phyloP scores from a whole-genome alignment of 2,329 filamentous ascomycete species.

The Didymella pomorum region DNA sequence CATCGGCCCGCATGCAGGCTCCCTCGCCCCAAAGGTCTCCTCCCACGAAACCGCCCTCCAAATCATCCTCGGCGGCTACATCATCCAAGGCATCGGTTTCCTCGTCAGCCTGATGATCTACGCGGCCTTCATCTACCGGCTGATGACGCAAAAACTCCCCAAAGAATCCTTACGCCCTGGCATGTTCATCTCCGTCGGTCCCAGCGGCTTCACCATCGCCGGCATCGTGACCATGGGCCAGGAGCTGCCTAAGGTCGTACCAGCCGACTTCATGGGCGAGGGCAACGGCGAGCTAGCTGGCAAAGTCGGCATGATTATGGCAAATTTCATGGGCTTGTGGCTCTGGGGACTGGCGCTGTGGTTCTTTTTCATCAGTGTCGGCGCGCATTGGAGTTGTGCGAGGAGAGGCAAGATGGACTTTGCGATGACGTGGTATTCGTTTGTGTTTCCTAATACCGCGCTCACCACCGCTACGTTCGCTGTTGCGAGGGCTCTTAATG shows the following conservation, averaged over 20 bases:
- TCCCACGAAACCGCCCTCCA: conserved; percentile 55
- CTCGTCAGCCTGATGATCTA: conserved; percentile 79
- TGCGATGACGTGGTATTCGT: conserved; percentile 86
- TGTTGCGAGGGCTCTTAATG: conserved; percentile 65
- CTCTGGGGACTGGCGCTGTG: conserved; percentile 83
- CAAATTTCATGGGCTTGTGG: conserved; percentile 75
- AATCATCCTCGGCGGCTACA: conserved; percentile 66
- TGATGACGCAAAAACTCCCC: conserved; percentile 88
- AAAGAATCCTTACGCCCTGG: conserved; percentile 77
- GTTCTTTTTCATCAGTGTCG: conserved; percentile 84
- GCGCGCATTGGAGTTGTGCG: conserved; percentile 75
- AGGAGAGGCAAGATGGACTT: conserved; percentile 71
- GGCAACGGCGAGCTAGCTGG: conserved; percentile 60
- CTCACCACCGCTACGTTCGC: conserved; percentile 76
- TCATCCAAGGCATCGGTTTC: conserved; percentile 71
- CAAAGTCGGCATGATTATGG: conserved; percentile 62
- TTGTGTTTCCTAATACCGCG: conserved; percentile 82
- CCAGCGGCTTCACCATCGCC: conserved; percentile 72
- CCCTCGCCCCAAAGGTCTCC: conserved; percentile 59
- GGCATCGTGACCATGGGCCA: conserved; percentile 67
- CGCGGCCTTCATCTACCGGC: conserved; percentile 80
- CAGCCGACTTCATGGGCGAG: conserved; percentile 64
- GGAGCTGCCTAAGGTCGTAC: conserved; percentile 58
- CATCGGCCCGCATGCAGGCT: conserved; percentile 75
- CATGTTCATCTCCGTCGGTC: conserved; percentile 86